A percentile compares a stretch with the other conserved stretches of the same genome.
Conservation (phyloP, 2,329 filamentous ascomycete species). For the Ophiostoma sp. region DNA sequence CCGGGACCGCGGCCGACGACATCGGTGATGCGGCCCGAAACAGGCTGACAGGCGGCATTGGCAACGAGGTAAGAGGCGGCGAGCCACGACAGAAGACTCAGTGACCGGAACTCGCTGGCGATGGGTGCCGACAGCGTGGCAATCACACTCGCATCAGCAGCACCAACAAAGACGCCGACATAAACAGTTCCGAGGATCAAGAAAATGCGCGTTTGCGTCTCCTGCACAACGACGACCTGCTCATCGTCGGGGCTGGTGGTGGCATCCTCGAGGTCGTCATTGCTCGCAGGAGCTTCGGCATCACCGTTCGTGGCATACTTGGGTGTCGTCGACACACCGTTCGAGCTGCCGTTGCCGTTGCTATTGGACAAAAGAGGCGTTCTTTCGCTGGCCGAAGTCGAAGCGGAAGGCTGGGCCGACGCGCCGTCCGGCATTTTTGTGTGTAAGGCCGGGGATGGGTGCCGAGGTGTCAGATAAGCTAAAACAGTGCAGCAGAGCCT, state of each 20-base stretch:
- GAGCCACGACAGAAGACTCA: slow-evolving; percentile 82
- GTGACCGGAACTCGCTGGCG: slow-evolving; percentile 76
- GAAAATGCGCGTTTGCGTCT: slow-evolving; percentile 50
- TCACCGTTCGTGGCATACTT: neutral
- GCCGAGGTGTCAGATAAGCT: neutral
- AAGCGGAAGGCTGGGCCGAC: neutral
- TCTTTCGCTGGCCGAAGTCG: slow-evolving; percentile 12
- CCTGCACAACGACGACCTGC: slow-evolving; percentile 50
- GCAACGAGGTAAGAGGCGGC: slow-evolving; percentile 85
- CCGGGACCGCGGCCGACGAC: slow-evolving; percentile 81
- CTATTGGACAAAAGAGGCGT: slow-evolving; percentile 20
- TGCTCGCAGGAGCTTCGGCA: neutral
- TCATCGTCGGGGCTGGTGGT: slow-evolving; percentile 37
- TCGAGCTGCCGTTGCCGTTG: neutral
- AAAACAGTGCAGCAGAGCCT: neutral
- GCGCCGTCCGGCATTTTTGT: neutral
- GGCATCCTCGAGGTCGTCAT: slow-evolving; percentile 18
- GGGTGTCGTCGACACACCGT: neutral
- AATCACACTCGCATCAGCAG: slow-evolving; percentile 76
- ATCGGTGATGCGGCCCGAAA: slow-evolving; percentile 83
- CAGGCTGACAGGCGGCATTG: slow-evolving; percentile 81
- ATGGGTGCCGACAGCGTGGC: slow-evolving; percentile 84
- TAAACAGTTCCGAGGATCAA: slow-evolving; percentile 58
- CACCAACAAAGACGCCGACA: slow-evolving; percentile 63
- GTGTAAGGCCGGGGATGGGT: neutral